Evolutionary conservation across 140 eudicot species (phyloP).

Genomic region (Anethum foeniculum): DNA sequence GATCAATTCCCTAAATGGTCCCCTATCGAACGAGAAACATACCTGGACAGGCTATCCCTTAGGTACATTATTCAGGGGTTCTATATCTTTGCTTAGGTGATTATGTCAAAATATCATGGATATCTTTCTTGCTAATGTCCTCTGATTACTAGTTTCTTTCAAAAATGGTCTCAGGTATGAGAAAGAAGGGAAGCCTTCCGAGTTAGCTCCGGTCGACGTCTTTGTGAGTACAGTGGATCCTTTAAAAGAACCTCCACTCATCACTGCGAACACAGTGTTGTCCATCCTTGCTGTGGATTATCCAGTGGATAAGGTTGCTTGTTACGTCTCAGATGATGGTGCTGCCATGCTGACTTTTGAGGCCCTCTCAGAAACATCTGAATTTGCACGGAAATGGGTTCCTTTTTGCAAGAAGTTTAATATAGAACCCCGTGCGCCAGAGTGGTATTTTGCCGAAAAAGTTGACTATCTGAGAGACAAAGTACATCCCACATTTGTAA

Average conservation of each 20-base stretch:
- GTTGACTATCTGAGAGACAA: constrained; percentile 12
- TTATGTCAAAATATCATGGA: not conserved
- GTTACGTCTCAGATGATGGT: constrained; percentile 13
- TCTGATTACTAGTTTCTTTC: not conserved
- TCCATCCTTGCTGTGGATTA: constrained; percentile 14
- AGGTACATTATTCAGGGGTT: constrained; percentile 1
- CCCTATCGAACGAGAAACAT: constrained; percentile 10
- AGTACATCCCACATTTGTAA: constrained; percentile 12
- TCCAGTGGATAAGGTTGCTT: constrained; percentile 11
- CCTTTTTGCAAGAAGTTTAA: constrained; percentile 14
- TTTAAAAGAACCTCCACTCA: constrained; percentile 13
- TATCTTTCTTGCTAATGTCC: not conserved
- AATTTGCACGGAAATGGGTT: constrained; percentile 11
- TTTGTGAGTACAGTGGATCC: constrained; percentile 17
- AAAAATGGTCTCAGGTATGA: constrained; percentile 6
- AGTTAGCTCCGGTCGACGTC: constrained; percentile 9
- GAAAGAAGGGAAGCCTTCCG: constrained; percentile 18
- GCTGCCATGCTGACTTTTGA: constrained; percentile 13
- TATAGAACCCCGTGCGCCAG: constrained; percentile 11
- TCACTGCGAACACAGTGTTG: constrained; percentile 12
- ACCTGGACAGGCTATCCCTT: constrained; percentile 13
- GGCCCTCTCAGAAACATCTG: constrained; percentile 12
- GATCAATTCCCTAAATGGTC: constrained; percentile 16
- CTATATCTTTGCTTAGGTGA: not conserved
- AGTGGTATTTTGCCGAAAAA: constrained; percentile 9